phyloP scores from a whole-genome alignment of 1,139 yeast species.

The Saccharomyces hybrid region DNA sequence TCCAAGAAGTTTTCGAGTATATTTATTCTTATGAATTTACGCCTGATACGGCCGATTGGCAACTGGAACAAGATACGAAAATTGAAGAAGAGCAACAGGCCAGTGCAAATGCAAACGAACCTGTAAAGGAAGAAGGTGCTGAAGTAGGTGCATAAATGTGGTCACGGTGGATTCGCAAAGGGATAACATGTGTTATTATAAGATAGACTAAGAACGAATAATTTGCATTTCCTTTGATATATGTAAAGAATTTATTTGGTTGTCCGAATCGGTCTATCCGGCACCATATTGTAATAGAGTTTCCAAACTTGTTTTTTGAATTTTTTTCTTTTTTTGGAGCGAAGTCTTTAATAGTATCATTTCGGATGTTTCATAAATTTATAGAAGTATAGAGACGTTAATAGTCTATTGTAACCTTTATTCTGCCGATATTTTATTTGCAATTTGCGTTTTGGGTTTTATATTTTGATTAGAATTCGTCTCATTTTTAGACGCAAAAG shows the following conservation, averaged over 20 bases:
- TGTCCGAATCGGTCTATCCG: background rate
- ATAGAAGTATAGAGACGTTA: background rate
- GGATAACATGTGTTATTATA: background rate
- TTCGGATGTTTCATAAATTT: background rate
- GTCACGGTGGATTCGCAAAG: background rate
- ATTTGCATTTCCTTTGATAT: background rate
- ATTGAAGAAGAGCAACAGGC: slow-evolving; percentile 13
- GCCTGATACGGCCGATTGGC: slow-evolving; percentile 18
- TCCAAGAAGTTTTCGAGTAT: slow-evolving; percentile 17
- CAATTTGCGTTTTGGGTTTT: background rate
- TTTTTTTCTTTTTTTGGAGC: background rate
- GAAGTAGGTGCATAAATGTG: slow-evolving; percentile 1
- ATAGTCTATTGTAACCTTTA: background rate
- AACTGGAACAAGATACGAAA: slow-evolving; percentile 7
- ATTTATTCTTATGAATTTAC: slow-evolving; percentile 17
- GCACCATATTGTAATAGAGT: background rate
- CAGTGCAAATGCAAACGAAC: slow-evolving; percentile 7
- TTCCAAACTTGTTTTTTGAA: background rate
- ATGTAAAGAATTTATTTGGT: background rate
- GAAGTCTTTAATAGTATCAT: slow-evolving; percentile 6
- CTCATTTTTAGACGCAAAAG: background rate
- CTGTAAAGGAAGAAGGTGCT: slow-evolving; percentile 3
- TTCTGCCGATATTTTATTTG: background rate
- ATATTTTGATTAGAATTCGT: background rate
- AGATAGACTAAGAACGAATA: background rate